A percentile compares a stretch with the other conserved stretches of the same genome.
These are phyloP conservation scores for Backusella tarrabulga DNA, from an alignment of 192 early-diverging fungal genomes.

Conservation along the genomic window DNA sequence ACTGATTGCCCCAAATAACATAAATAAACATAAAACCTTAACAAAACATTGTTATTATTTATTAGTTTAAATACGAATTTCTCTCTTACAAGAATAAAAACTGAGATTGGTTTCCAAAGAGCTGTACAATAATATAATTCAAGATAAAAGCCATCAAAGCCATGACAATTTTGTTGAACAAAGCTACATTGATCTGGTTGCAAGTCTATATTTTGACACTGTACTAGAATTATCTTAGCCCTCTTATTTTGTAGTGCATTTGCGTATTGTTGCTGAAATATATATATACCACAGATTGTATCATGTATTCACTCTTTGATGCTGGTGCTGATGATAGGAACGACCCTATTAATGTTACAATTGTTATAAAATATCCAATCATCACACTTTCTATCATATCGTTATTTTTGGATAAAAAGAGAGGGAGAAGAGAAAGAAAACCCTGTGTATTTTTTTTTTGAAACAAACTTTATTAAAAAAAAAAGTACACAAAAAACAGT, in stretches of 20 bases:
- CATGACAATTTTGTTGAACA: constrained; percentile 59
- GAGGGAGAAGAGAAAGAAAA: neutral
- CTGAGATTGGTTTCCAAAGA: constrained; percentile 21
- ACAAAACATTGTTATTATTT: constrained; percentile 4
- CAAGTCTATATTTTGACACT: constrained; percentile 15
- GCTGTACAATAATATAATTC: constrained; percentile 52
- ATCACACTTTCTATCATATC: neutral
- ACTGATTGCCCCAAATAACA: constrained; percentile 66
- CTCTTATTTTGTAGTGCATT: neutral
- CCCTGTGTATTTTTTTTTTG: neutral
- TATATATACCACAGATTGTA: neutral
- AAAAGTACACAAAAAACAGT: neutral
- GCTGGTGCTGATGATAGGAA: neutral
- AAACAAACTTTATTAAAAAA: neutral
- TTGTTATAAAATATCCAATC: neutral
- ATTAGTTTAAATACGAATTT: neutral
- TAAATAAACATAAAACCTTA: constrained; percentile 49
- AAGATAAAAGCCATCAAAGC: constrained; percentile 53
- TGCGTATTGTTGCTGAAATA: neutral
- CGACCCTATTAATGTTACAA: neutral
- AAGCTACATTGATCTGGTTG: constrained; percentile 49
- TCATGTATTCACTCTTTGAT: neutral
- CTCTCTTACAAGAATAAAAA: constrained; percentile 41
- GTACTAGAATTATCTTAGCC: neutral
- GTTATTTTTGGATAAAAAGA: neutral